Evolutionary conservation across 495 filamentous ascomycete species (phyloP).

Genomic region (Astrothelium subdiscretum): DNA sequence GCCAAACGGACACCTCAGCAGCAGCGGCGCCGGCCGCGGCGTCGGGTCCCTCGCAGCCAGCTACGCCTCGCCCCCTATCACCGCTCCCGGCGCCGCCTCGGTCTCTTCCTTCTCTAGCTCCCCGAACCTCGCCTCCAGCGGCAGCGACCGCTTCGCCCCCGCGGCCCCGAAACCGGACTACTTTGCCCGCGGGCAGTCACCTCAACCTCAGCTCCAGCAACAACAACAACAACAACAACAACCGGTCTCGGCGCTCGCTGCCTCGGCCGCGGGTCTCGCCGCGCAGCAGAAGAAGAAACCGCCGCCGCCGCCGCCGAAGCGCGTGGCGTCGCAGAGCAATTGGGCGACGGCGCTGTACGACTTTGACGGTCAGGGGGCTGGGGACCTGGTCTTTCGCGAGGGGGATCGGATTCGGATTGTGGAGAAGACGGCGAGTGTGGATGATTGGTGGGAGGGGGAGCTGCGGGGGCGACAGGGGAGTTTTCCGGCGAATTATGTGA

Average conservation of each 20-base stretch:
- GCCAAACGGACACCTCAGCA: not conserved
- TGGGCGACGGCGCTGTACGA: slow-evolving; percentile 75
- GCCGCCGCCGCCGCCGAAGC: slow-evolving; percentile 60
- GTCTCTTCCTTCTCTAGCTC: too few species aligned
- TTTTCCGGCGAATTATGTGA: slow-evolving; percentile 90
- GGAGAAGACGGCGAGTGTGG: slow-evolving; percentile 70
- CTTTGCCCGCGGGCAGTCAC: slow-evolving; percentile 12
- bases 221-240: not conserved
- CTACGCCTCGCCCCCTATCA: not conserved
- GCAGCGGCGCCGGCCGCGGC: not conserved
- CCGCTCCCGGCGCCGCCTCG: too few species aligned
- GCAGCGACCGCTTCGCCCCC: not conserved
- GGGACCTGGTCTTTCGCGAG: slow-evolving; percentile 71
- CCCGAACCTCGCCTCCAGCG: not conserved
- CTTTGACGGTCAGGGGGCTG: slow-evolving; percentile 59
- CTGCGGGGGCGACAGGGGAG: slow-evolving; percentile 58
- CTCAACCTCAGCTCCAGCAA: slow-evolving; percentile 1
- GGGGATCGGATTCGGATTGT: slow-evolving; percentile 77
- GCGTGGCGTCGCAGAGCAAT: slow-evolving; percentile 33
- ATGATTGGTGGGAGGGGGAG: slow-evolving; percentile 97
- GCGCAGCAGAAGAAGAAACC: slow-evolving; percentile 44
- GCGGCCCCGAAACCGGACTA: slow-evolving; percentile 10
- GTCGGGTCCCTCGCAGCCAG: not conserved
- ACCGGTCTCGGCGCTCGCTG: not conserved
- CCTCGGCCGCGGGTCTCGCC: slow-evolving; percentile 16